Percentiles rank a stretch among this genome's conserved stretches.
Evolutionary conservation across 176 grass and related monocot genomes (phyloP).

Genomic region (Bolboschoenus planiculmis): DNA sequence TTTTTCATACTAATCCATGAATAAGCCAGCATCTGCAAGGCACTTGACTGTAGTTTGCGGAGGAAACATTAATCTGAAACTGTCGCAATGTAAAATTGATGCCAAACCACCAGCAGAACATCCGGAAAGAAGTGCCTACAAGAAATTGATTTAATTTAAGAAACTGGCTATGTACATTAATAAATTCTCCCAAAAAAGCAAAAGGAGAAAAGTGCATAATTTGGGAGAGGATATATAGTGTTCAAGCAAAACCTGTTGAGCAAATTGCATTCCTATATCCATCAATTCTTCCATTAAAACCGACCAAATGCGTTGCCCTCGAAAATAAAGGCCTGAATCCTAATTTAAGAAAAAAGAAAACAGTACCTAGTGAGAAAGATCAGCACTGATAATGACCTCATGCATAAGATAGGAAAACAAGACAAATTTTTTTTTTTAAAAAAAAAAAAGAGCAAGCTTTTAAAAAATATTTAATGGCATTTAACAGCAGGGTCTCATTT

Average conservation of each 20-base stretch:
- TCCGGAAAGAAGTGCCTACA: slow-evolving; percentile 82
- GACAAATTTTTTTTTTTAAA: too few species aligned
- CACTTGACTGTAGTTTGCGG: slow-evolving; percentile 61
- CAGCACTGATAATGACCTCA: neutral
- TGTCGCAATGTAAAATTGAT: slow-evolving; percentile 80
- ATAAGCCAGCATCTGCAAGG: slow-evolving; percentile 82
- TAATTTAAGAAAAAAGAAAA: slow-evolving; percentile 21
- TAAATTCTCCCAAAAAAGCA: neutral
- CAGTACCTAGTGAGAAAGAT: neutral
- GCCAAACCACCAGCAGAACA: slow-evolving; percentile 88
- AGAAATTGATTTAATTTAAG: slow-evolving; percentile 8
- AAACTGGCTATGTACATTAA: neutral
- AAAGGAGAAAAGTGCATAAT: neutral
- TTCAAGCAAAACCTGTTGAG: slow-evolving; percentile 39
- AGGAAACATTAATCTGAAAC: slow-evolving; percentile 55
- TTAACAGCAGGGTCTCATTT: neutral
- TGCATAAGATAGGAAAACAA: too few species aligned
- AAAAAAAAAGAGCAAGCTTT: too few species aligned
- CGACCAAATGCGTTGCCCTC: slow-evolving; percentile 67
- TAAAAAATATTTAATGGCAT: neutral
- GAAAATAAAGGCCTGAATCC: slow-evolving; percentile 55
- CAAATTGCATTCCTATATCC: slow-evolving; percentile 57
- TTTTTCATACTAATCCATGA: slow-evolving; percentile 60
- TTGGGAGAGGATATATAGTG: neutral
- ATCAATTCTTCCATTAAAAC: slow-evolving; percentile 79